Evolutionary conservation across 2,329 filamentous ascomycete genomes (phyloP), one percentile per base, ranked within the genome.

Genomic region (Aotearoamyces nothofagi): DNA sequence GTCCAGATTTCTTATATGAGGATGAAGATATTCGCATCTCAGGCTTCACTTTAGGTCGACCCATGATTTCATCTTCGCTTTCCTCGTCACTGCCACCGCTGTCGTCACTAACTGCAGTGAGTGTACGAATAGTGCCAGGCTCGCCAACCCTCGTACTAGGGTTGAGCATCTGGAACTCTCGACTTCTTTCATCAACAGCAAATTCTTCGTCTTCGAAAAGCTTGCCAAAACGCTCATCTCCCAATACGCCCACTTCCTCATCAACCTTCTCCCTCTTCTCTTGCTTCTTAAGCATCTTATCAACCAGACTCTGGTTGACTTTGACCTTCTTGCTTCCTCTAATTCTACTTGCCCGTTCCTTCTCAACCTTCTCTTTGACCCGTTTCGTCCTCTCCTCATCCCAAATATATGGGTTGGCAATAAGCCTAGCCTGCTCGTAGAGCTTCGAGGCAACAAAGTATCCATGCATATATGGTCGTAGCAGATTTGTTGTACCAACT

Each of bases 401-500:
- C 66, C 80, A 92, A 29, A 92, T 69, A 49, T 92, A 92, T 0
- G 90, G 90, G 54, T 96, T 93, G 27, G 80, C 78, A 44, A 96
- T 93, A 35, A 98, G 60, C 31, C 81, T 67, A 11, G 90, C 90
- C 52, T 98, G 86, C 49, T 98, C 92, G 52, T 98, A 96, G 15
- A 98, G 58, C 47, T 86, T 83, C 44, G 92, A 87, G 19, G 81
- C 82, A 27, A 98, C 86, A 57, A 98, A 98, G 63, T 90, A 96
- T 43, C 90, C 92, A 51, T 98, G 90, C 92, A 98, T 98, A 50
- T 98, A 98, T 24, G 90, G 90, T 24, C 87, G 69, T 22, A 98
- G 61, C 12, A 96, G 60, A 46, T 81, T 90, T 15, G 84, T 92
- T 43, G 83, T 86, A 39, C 87, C 87, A 33, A 98, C 68, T 26